Evolutionary conservation across 1,139 yeast species (phyloP).

Genomic region (Geotrichum australiense): DNA sequence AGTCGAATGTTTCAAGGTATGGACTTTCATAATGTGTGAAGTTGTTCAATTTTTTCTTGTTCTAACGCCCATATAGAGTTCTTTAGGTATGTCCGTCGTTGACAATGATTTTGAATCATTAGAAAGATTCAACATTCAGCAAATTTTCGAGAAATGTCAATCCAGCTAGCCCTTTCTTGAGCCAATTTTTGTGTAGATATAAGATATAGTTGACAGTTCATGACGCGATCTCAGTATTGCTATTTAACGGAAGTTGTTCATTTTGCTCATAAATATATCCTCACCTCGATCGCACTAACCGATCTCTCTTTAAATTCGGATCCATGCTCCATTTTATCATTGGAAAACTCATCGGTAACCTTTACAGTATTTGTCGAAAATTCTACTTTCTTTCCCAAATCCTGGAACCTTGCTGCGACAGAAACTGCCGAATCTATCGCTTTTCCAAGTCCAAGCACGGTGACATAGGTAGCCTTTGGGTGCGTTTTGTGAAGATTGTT

Average conservation of each 20-base stretch:
- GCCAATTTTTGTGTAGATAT: no score
- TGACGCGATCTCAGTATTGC: no score
- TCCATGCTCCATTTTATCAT: neutral
- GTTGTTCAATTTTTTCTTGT: no score
- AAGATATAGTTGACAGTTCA: no score
- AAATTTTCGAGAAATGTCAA: slow-evolving; percentile 40
- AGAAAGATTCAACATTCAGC: slow-evolving; percentile 56
- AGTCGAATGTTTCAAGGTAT: slow-evolving; percentile 71
- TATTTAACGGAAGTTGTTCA: no score
- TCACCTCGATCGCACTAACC: slow-evolving; percentile 13
- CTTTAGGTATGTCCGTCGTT: slow-evolving; percentile 43
- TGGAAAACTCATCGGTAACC: slow-evolving; percentile 24
- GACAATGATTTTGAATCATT: slow-evolving; percentile 51
- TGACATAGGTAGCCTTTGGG: slow-evolving; percentile 10
- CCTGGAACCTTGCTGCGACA: slow-evolving; percentile 28
- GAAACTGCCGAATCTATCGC: slow-evolving; percentile 31
- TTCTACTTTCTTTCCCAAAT: slow-evolving; percentile 23
- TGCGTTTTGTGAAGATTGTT: slow-evolving; percentile 7
- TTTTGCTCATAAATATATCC: slow-evolving; percentile 9
- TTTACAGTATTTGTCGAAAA: slow-evolving; percentile 21
- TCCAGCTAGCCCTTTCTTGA: no score
- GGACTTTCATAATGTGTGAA: neutral
- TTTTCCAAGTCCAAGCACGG: slow-evolving; percentile 27
- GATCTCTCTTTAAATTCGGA: slow-evolving; percentile 4
- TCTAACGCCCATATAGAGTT: no score